These are phyloP conservation scores for Phyllosticta capitalensis DNA, from an alignment of 2,329 filamentous ascomycete genomes.

Conservation along the genomic window DNA sequence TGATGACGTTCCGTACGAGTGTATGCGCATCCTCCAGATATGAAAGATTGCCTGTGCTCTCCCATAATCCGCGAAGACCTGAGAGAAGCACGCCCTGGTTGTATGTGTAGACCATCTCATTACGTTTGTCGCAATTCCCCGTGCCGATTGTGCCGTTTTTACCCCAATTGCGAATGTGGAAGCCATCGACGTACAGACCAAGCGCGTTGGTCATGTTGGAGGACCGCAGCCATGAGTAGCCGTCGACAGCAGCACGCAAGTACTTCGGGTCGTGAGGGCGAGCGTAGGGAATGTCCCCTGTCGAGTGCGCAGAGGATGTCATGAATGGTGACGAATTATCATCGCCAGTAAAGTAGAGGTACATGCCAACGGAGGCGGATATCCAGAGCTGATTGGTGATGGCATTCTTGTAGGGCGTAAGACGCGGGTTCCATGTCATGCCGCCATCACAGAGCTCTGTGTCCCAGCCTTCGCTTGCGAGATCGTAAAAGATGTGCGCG, in stretches of 20 bases:
- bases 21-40: slow-evolving; percentile 72
- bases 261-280: slow-evolving; percentile 52
- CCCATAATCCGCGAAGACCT: slow-evolving; percentile 70
- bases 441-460: slow-evolving; percentile 71
- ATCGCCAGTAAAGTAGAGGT: slow-evolving; percentile 78
- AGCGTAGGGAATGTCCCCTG: slow-evolving; percentile 16
- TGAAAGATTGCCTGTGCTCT: slow-evolving; percentile 58
- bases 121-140: slow-evolving; percentile 65
- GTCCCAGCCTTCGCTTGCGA: slow-evolving; percentile 74
- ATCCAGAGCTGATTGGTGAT: slow-evolving; percentile 92
- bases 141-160: slow-evolving; percentile 51
- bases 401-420: slow-evolving; percentile 85
- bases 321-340: slow-evolving; percentile 60
- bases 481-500: slow-evolving; percentile 74
- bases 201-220: slow-evolving; percentile 71
- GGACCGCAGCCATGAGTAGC: slow-evolving; percentile 68
- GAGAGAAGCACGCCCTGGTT: slow-evolving; percentile 89
- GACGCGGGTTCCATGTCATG: slow-evolving; percentile 79
- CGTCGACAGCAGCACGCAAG: slow-evolving; percentile 63
- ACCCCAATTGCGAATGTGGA: slow-evolving; percentile 62
- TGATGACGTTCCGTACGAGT: slow-evolving; percentile 65
- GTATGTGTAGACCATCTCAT: slow-evolving; percentile 90
- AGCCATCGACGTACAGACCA: slow-evolving; percentile 78
- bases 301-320: slow-evolving; percentile 11
- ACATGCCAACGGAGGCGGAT: slow-evolving; percentile 78